Base-by-base conservation (phyloP, 805 yeast species). In the Sugiyamaella qingdaonensis region DNA sequence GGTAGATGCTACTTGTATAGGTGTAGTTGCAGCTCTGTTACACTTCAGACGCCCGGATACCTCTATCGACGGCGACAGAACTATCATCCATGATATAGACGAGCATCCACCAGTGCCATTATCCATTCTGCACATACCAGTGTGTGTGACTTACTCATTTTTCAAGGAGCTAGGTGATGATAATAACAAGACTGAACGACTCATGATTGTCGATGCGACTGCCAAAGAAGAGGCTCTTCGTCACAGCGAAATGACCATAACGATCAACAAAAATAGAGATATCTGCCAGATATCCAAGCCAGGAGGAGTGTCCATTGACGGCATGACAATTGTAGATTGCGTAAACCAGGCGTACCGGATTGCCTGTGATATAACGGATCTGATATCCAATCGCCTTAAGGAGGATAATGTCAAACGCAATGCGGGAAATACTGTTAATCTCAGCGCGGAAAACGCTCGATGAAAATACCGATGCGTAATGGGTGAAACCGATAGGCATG, bases 31-130 rank as follows among this genome's bases (percentile, higher is more conserved):
- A 7, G 96, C 88, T 0, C 73, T 94, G 51, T 75, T 84, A 59
- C 97, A 91, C 67, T 94, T 82, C 69, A 80, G 79, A 52, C 84
- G 87, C 61, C 95, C 96, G 10, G 97, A 91, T 68, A 79, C 89
- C 32, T 79, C 90, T 1, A 81, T 90, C 9, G 70, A 68, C 19
- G 75, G 74, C 14, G 65, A 59, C 10, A 51, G 53, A 27, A 63
- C 88, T 10, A 77, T 85, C 10, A 74, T 92, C 0, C 94, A 88
- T 64, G 79, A 84, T 31, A 64, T 80, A 24, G 80, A 83, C 29
- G 96, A 92, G 62, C 78, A 96, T 54, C 90, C 87, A 44, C 97
- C 97, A 0, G 89, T 89, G 0, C 85, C 92, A 31, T 75, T 92
- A 53, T 85, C 95, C 43, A 79, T 92, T 7, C 71, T 94, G 55